Evolutionary conservation across 768 basidiomycete species (phyloP), one percentile per base, ranked within the genome.

Genomic region (Termitomyces bulborhizus): DNA sequence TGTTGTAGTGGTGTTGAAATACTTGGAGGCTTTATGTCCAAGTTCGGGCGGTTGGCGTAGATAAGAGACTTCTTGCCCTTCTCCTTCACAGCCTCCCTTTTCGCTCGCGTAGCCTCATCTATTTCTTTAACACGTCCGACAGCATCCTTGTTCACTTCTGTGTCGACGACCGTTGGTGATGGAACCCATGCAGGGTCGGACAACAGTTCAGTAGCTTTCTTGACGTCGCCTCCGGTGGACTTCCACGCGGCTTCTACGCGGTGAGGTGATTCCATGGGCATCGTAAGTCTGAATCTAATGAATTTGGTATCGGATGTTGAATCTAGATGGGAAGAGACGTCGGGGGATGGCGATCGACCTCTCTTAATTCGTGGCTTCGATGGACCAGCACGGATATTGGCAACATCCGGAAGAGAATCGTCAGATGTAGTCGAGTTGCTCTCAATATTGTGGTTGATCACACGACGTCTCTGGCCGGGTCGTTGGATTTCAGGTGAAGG

Each of bases 21-120:
- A 37, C 61, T 56, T 4, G 59, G 48, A 24, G 71, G 71, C 51
- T 71, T 80, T 47, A 68, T 70, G 53, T 81, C 80, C 36, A 85
- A 71, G 29, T 71, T 69, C 39, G 76, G 68, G 54, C 86, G 79
- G 59, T 85, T 86, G 41, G 85, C 84, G 60, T 91, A 91, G 48
- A 92, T 92, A 67, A 83, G 77, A n/a, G 90, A 91, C 63, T 82
- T 86, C 68, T 87, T 90, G 21, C 84, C 88, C 68, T 88, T 85
- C 70, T 90, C 88, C 65, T 76, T 84, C 55, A 75, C 76, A 34
- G 86, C 83, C 18, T 77, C 80, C 57, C 85, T 77, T 58, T 76
- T 81, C 1, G 85, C 86, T 60, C 82, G 83, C 40, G 74, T 78
- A n/a, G 84, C 86, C 58, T 90, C 86, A 39, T 89, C 87, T 26